Conservation (phyloP, 2,329 filamentous ascomycete species). For the Colletotrichum liaoningense region DNA sequence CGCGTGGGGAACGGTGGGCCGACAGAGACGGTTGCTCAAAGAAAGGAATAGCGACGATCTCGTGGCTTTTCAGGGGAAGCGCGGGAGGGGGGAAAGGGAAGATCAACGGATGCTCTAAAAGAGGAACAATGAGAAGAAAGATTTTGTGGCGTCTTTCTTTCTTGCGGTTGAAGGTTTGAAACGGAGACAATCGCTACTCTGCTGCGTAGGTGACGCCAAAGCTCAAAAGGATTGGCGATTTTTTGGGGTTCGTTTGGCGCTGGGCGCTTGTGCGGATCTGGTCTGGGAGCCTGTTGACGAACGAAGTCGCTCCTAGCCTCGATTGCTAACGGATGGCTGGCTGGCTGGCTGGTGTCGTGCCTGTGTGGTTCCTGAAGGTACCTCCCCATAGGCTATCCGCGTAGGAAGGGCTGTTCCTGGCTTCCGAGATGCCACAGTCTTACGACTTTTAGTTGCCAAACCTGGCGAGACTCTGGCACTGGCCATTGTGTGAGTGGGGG, state of each 20-base stretch:
- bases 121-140: not conserved
- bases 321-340: not conserved
- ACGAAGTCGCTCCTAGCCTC: not conserved
- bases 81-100: not conserved
- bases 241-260: not conserved
- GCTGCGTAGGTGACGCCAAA: not conserved
- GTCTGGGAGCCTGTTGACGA: not conserved
- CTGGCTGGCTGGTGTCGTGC: too few species aligned
- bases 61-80: not conserved
- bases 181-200: not conserved
- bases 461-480: not conserved
- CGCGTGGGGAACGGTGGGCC: too few species aligned
- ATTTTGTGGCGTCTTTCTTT: not conserved
- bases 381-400: not conserved
- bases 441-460: not conserved
- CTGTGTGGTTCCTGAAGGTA: not conserved
- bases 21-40: too few species aligned
- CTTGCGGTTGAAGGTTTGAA: not conserved
- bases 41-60: not conserved
- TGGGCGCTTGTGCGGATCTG: not conserved
- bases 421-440: not conserved
- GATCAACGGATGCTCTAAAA: not conserved
- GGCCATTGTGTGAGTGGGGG: not conserved
- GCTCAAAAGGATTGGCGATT: not conserved
- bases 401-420: not conserved